Base-by-base conservation (phyloP, 345 rosid genomes). In the Arabidopsis thaliana region DNA sequence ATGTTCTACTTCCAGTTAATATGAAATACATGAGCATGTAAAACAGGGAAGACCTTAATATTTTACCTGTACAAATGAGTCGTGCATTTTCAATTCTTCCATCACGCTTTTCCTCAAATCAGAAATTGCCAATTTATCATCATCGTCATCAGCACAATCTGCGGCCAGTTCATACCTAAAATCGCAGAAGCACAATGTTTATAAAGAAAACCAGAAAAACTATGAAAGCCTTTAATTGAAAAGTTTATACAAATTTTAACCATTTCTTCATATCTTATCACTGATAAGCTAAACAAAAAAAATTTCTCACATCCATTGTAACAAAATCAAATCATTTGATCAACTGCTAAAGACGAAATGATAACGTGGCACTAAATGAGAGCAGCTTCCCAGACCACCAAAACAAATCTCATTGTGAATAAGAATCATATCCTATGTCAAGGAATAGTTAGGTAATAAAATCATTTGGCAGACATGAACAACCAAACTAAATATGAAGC, bases 71-170 rank as follows among this genome's bases (percentile, higher is more conserved):
- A 78, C 87, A 80, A 90, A 87, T 13, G 94, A 87, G 82, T 85
- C 44, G 34, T 93, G 98, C 90, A 86, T 85, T 82, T 87, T 88
- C 59, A 89, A 85, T 86, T 90, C 94, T 80, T 87, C 85, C 65
- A 87, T 30, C 9, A 87, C 94, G 78, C 75, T 77, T 74, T 82
- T 89, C 79, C 97, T 89, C 89, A 96, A 83, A 56, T 84, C 41
- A 0, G 86, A 68, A 65, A 93, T 93, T 22, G 91, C 91, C 61
- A 80, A 28, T 78, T 91, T 93, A 45, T 87, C 97, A 64, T 93
- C 99, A 69, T 96, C 99, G 76, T 93, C 99, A 76, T 89, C 99
- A 28, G 99, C 90, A 82, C 93, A 93, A 46, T 90, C 98, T 82
- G 84, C 93, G 1, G 99, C 97, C 79, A 85, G 78, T 67, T 87